phyloP scores from a whole-genome alignment of 139 green algal genomes.

The Nannochloris sp. region DNA sequence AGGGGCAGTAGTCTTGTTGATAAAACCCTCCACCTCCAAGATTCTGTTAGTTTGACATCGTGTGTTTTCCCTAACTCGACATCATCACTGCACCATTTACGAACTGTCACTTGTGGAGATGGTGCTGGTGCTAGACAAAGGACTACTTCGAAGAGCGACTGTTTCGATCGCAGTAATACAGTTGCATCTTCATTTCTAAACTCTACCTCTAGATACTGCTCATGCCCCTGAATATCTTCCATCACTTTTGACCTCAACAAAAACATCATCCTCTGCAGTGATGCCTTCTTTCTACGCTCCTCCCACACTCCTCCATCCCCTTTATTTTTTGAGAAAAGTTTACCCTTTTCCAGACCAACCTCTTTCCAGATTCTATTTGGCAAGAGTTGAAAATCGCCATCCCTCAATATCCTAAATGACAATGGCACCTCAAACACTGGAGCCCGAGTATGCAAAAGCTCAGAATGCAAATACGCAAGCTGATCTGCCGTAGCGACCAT shows the following conservation, averaged over 20 bases:
- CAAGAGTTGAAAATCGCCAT: slow-evolving; percentile 26
- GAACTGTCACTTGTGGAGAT: slow-evolving; percentile 7
- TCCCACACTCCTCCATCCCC: no score
- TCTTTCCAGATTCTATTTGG: slow-evolving; percentile 27
- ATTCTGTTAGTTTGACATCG: neutral
- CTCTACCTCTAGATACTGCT: slow-evolving; percentile 9
- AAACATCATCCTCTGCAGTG: slow-evolving; percentile 7
- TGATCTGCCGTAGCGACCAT: slow-evolving; percentile 32
- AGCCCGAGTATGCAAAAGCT: slow-evolving; percentile 24
- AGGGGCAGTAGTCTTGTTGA: neutral
- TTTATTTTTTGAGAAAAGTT: no score
- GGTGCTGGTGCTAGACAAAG: slow-evolving; percentile 32
- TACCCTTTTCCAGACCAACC: neutral
- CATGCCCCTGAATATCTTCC: slow-evolving; percentile 16
- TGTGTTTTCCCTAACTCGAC: neutral
- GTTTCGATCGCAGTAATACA: slow-evolving; percentile 4
- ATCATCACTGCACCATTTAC: slow-evolving; percentile 7
- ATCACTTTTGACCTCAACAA: slow-evolving; percentile 8
- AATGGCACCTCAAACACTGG: slow-evolving; percentile 44
- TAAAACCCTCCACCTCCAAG: neutral
- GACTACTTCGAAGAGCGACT: slow-evolving; percentile 10
- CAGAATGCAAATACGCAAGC: slow-evolving; percentile 32
- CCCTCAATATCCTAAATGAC: slow-evolving; percentile 31
- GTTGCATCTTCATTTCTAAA: slow-evolving; percentile 11
- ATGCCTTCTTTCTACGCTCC: neutral